Evolutionary conservation across 2,329 filamentous ascomycete species (phyloP).

Genomic region (Penicillium fuscoglaucum): DNA sequence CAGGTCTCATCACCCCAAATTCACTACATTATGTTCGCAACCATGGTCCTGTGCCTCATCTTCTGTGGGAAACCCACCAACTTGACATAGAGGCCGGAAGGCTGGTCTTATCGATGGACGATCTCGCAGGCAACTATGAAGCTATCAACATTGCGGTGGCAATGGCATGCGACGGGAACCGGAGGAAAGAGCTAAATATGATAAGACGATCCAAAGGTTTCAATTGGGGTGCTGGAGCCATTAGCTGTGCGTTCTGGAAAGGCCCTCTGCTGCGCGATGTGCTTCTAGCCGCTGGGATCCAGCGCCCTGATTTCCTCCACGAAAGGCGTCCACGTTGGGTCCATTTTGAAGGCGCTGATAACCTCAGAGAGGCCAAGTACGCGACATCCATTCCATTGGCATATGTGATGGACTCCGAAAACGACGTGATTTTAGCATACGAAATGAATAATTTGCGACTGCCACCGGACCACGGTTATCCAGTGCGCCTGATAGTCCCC

Average conservation of each 20-base stretch:
- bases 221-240: not conserved
- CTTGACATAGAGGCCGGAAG: slow-evolving; percentile 48
- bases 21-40: slow-evolving; percentile 68
- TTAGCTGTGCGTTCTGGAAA: not conserved
- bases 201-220: not conserved
- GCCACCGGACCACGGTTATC: slow-evolving; percentile 66
- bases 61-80: slow-evolving; percentile 39
- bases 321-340: not conserved
- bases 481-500: slow-evolving; percentile 62
- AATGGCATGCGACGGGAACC: not conserved
- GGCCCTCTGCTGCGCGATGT: not conserved
- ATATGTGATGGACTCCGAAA: slow-evolving; percentile 20
- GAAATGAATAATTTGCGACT: slow-evolving; percentile 69
- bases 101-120: slow-evolving; percentile 54
- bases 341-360: not conserved
- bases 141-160: not conserved
- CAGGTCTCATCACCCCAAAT: slow-evolving; percentile 60
- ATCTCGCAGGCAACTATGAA: not conserved
- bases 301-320: not conserved
- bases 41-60: slow-evolving; percentile 66
- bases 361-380: not conserved
- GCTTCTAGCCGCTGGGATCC: not conserved
- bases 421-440: slow-evolving; percentile 68
- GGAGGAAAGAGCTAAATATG: not conserved
- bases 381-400: not conserved